These are phyloP conservation scores for Lyophyllum shimeji DNA, from an alignment of 768 basidiomycete species.

Conservation along the genomic window DNA sequence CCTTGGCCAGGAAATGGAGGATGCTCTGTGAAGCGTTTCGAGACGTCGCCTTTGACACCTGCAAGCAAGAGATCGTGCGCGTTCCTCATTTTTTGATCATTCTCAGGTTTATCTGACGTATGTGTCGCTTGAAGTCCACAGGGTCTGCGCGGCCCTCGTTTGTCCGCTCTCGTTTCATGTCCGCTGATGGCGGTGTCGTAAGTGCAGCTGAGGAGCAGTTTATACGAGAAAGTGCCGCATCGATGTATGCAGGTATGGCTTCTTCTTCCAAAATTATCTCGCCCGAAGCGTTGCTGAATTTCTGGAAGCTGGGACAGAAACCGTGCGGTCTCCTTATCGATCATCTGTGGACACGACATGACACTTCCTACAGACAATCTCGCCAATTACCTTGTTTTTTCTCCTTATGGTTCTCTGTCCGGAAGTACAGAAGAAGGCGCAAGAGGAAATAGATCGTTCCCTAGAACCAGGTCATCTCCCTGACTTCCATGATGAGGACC, in stretches of 20 bases:
- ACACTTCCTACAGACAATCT: background rate
- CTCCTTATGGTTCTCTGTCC: background rate
- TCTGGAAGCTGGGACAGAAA: background rate
- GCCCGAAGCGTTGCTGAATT: background rate
- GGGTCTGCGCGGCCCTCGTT: no score
- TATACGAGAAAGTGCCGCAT: background rate
- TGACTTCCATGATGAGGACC: slow-evolving; percentile 4
- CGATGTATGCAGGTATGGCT: background rate
- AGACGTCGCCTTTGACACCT: background rate
- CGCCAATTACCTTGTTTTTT: background rate
- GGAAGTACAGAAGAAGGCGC: slow-evolving; percentile 9
- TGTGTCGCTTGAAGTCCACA: background rate
- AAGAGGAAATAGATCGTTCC: slow-evolving; percentile 8
- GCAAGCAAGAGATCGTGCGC: background rate
- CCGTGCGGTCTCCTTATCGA: background rate
- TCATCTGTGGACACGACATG: background rate
- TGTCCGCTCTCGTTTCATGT: background rate
- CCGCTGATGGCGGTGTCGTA: background rate
- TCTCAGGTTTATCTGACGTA: background rate
- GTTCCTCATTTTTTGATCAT: background rate
- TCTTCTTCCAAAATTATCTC: background rate
- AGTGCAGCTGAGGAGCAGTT: background rate
- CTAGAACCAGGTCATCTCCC: slow-evolving; percentile 6
- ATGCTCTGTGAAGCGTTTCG: background rate
- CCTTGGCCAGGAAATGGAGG: background rate